Conservation (phyloP, 2,329 filamentous ascomycete species). For the Pseudomassariella vexata region DNA sequence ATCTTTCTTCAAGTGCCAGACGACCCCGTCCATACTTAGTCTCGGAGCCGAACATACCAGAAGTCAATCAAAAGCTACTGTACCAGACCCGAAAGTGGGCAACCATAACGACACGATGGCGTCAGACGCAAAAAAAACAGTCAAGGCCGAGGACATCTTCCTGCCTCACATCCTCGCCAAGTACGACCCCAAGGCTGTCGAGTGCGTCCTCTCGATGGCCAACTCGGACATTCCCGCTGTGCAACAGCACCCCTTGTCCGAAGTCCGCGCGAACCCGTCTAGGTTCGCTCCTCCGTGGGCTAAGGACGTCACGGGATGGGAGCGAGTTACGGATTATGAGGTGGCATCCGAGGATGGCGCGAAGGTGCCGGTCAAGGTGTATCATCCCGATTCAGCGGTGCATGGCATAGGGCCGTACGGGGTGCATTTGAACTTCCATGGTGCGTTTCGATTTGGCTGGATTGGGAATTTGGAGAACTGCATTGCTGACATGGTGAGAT, state of each 20-base stretch:
- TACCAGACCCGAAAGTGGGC: too few relatives aligned
- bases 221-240: constrained; percentile 14
- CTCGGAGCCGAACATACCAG: too few relatives aligned
- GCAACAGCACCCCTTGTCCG: constrained; percentile 17
- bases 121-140: constrained; percentile 1
- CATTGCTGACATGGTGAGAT: neutral
- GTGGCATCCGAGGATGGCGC: constrained; percentile 23
- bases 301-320: constrained; percentile 20
- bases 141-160: constrained; percentile 18
- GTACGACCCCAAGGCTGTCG: constrained; percentile 25
- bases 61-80: too few relatives aligned
- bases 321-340: constrained; percentile 19
- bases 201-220: constrained; percentile 16
- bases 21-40: too few relatives aligned
- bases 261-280: constrained; percentile 23
- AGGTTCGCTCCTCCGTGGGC: constrained; percentile 19
- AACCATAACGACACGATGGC: neutral
- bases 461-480: neutral
- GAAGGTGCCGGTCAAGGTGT: constrained; percentile 23
- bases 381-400: constrained; percentile 23
- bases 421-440: constrained; percentile 29
- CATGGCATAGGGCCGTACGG: constrained; percentile 26
- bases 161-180: constrained; percentile 18
- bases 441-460: constrained; percentile 8
- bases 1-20: too few relatives aligned